Base-by-base conservation (phyloP, 495 filamentous ascomycete species). In the Oidiodendron maius region DNA sequence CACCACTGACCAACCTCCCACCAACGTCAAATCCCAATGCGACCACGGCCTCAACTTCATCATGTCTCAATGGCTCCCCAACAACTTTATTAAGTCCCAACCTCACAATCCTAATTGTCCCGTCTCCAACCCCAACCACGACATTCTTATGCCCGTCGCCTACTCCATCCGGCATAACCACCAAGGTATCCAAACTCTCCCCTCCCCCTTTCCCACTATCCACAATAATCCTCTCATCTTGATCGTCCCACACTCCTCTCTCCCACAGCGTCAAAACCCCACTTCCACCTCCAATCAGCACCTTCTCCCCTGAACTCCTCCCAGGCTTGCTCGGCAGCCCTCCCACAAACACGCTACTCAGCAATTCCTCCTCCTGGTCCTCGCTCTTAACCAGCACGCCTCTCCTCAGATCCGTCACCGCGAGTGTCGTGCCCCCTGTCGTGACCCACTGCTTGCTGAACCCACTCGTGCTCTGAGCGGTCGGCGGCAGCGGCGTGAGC, bases 241-340 rank as follows among this genome's bases (percentile, higher is more conserved):
- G 89, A 65, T 95, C 91, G 57, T 95, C 90, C 91, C 93, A 97
- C 1, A 81, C 76, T 1, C 91, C 93, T 54, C 80, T 84, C 58
- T 97, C 90, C 93, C 93, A 98, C 2, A 96, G 70, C 9, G 91
- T 94, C 52, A 96, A 56, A 4, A 95, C 77, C 13, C 93, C 93
- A 8, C 74, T 79, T 10, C 81, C 80, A 12, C 83, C 86, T 24
- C 93, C 93, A 1, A 95, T 82, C 1, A 90, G 64, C 1, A 95
- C 70, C 57, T 95, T 88, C 55, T 85, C 76, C 2, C 85, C 86
- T 20, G 81, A 80, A 44, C 83, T 81, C 16, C 78, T 71, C 30
- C 79, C 76, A 2, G 78, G 69, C 59, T 70, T 76, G 11, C 72
- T 65, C 1, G 74, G 71, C 53, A 81, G 65, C 25, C 91, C 72